Evolutionary conservation across 2,329 filamentous ascomycete species (phyloP), one percentile per base, ranked within the genome.

Genomic region (Paracorniculantispora psalliotae): DNA sequence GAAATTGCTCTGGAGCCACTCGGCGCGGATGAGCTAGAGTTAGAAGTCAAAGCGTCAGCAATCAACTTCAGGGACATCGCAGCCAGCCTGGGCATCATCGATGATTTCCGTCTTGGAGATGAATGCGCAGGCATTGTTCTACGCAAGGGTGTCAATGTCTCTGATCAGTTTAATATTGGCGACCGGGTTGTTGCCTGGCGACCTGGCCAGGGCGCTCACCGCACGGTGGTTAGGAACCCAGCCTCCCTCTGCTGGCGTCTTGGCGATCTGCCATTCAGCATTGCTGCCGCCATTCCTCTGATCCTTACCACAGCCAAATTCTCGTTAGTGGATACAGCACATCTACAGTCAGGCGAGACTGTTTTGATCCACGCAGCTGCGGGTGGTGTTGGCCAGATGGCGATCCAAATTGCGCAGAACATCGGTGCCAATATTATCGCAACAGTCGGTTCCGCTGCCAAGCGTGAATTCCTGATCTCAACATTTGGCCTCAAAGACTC

Each of bases 361-460:
- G 66, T 77, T 10, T 67, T 78, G 7, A 68, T 78, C 39, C 72
- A 77, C 57, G 67, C 69, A 4, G 75, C 69, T 0, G 69, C 71
- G 0, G 71, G 73, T 39, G 67, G 69, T 4, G 67, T 73, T 2
- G 75, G 76, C 5, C 72, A 74, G 58, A 71, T 71, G 19, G 73
- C 73, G 4, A 65, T 78, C 15, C 72, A 73, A 41, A 62, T 77
- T 1, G 72, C 73, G 39, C 66, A 65, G 48, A 59, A 63, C 4
- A 61, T 66, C 13, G 73, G 72, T 2, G 73, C 73, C 8, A 65
- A 68, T 3, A 62, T 81, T 2, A 76, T 74, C 35, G 71, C 68
- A 1, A 78, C 73, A 0, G 74, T 74, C 1, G 63, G 68, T 8
- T 65, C 67, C 3, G 23, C 62, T 4, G 67, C 64, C 12, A 74